A percentile compares a stretch with the other conserved stretches of the same genome.
Evolutionary conservation across 2,329 filamentous ascomycete species (phyloP).

Genomic region (Venturia pyrina): DNA sequence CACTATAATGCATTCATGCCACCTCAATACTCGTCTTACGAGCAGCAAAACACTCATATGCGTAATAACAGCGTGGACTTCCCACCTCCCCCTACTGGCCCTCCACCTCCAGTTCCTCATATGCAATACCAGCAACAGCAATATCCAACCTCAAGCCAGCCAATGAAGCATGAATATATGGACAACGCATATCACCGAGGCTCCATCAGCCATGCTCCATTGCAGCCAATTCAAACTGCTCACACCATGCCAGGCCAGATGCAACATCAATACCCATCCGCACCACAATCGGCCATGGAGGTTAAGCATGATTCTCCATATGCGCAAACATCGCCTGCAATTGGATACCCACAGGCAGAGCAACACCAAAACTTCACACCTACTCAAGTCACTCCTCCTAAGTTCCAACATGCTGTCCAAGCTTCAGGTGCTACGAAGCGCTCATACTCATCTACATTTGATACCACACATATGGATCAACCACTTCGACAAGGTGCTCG

Average conservation of each 20-base stretch:
- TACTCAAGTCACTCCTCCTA: neutral
- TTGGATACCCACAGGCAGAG: neutral
- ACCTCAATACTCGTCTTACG: slow-evolving; percentile 9
- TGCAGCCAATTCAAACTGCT: neutral
- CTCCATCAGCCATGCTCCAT: neutral
- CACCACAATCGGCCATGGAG: neutral
- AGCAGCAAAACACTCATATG: slow-evolving; percentile 11
- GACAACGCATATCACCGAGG: slow-evolving; percentile 1
- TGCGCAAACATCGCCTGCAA: neutral
- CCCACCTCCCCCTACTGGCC: slow-evolving; percentile 2
- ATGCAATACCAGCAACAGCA: neutral
- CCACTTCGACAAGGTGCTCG: slow-evolving; percentile 35
- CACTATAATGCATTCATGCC: slow-evolving; percentile 8
- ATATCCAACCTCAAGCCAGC: slow-evolving; percentile 1
- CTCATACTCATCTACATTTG: slow-evolving; percentile 36
- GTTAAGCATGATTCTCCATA: slow-evolving; percentile 7
- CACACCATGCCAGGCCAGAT: slow-evolving; percentile 7
- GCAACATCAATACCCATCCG: slow-evolving; percentile 4
- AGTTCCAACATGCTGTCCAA: slow-evolving; percentile 13
- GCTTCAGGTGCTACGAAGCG: slow-evolving; percentile 31
- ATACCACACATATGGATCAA: slow-evolving; percentile 31
- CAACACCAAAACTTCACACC: neutral
- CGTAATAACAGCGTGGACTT: slow-evolving; percentile 11
- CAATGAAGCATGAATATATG: neutral
- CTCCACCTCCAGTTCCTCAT: slow-evolving; percentile 1